Evolutionary conservation across 441 rosid species (phyloP).

Genomic region (Viola pubescens): DNA sequence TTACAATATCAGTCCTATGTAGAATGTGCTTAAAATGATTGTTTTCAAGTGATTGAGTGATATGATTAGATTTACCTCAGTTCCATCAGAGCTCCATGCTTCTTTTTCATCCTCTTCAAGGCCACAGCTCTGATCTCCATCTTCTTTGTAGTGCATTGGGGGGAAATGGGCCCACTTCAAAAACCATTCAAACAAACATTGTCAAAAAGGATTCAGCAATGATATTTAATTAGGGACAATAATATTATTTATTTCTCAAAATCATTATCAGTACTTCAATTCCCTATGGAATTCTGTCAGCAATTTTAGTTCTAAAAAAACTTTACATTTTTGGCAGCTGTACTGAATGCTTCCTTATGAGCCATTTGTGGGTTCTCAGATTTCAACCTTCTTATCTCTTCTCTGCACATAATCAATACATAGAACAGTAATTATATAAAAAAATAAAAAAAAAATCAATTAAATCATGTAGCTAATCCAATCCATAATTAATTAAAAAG

Average conservation of each 20-base stretch:
- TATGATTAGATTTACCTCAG: slow-evolving; percentile 25
- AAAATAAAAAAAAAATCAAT: slow-evolving; percentile 1
- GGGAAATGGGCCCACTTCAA: slow-evolving; percentile 91
- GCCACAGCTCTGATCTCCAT: slow-evolving; percentile 34
- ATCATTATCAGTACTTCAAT: background rate
- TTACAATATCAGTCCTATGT: background rate
- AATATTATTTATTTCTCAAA: background rate
- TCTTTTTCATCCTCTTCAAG: slow-evolving; percentile 35
- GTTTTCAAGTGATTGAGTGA: background rate
- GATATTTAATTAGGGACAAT: background rate
- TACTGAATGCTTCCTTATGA: slow-evolving; percentile 95
- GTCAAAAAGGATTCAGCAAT: too few relatives aligned
- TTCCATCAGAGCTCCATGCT: slow-evolving; percentile 25
- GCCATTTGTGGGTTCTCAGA: slow-evolving; percentile 81
- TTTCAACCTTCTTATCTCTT: slow-evolving; percentile 90
- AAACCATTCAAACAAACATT: slow-evolving; percentile 15
- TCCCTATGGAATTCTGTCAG: too few relatives aligned
- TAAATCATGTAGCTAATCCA: background rate
- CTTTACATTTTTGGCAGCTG: slow-evolving; percentile 89
- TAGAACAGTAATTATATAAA: background rate
- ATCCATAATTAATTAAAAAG: background rate
- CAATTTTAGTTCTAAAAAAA: background rate
- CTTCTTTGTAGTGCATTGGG: slow-evolving; percentile 44
- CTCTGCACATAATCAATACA: slow-evolving; percentile 39
- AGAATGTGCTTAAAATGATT: background rate